Conservation (phyloP, 306 rosid species). For the Cicer pinnatifidum region DNA sequence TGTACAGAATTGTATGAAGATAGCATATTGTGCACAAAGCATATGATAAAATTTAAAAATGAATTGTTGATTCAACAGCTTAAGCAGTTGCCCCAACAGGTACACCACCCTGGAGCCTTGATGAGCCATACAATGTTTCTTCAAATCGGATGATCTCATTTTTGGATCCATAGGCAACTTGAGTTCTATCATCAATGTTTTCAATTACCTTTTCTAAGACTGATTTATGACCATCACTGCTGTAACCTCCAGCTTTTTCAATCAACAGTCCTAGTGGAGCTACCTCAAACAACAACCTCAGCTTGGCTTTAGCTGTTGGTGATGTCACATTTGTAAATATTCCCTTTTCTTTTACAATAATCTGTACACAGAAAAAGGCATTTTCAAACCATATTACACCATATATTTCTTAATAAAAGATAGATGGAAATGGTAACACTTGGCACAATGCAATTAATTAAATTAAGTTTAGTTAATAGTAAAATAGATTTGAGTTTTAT, state of each 20-base stretch:
- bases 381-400: background rate
- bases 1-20: constrained; percentile 36
- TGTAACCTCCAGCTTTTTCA: constrained; percentile 95
- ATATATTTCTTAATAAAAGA: too few relatives aligned
- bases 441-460: too few relatives aligned
- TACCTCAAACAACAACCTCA: constrained; percentile 93
- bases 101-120: constrained; percentile 88
- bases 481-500: too few relatives aligned
- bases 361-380: constrained; percentile 48
- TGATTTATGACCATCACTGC: constrained; percentile 85
- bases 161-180: constrained; percentile 96
- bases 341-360: constrained; percentile 94
- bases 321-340: constrained; percentile 90
- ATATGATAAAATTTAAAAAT: constrained; percentile 29
- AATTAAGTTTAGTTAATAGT: too few relatives aligned
- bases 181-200: constrained; percentile 86
- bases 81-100: constrained; percentile 88
- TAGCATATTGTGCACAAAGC: constrained; percentile 30
- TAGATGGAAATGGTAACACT: too few relatives aligned
- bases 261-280: constrained; percentile 89
- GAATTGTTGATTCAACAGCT: constrained; percentile 45
- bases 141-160: constrained; percentile 92
- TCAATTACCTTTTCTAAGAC: constrained; percentile 82
- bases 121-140: constrained; percentile 91
- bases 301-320: constrained; percentile 90